A percentile compares a stretch with the other conserved stretches of the same genome.
Conservation (phyloP, 148 eudicot species). For the Vaccinium corymbosum region DNA sequence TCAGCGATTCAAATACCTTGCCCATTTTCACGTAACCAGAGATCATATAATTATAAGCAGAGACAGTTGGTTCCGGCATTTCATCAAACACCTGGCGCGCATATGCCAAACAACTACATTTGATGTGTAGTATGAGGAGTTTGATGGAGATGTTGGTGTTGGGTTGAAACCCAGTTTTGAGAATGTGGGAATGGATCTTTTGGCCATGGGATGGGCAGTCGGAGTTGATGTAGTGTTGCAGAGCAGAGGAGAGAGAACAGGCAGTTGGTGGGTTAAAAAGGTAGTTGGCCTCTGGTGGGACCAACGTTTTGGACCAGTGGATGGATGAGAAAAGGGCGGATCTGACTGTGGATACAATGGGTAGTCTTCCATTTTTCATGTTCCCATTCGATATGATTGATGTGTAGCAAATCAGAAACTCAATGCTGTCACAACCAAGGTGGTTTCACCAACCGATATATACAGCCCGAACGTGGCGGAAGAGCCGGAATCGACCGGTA, state of each 20-base stretch:
- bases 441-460: too few relatives aligned
- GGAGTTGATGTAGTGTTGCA: constrained; percentile 68
- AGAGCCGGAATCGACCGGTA: too few relatives aligned
- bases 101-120: constrained; percentile 42
- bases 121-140: constrained; percentile 57
- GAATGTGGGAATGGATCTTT: constrained; percentile 71
- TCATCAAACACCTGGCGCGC: constrained; percentile 77
- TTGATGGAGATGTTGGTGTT: constrained; percentile 65
- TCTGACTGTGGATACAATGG: constrained; percentile 23
- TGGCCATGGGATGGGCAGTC: constrained; percentile 68
- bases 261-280: constrained; percentile 27
- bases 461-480: too few relatives aligned
- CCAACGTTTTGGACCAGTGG: constrained; percentile 12
- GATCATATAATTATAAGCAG: constrained; percentile 81
- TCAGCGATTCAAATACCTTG: constrained; percentile 35
- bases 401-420: too few relatives aligned
- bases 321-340: constrained; percentile 26
- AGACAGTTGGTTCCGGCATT: constrained; percentile 54
- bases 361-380: constrained; percentile 40
- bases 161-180: constrained; percentile 61
- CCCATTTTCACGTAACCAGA: constrained; percentile 59
- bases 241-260: constrained; percentile 35
- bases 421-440: too few relatives aligned
- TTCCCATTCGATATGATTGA: constrained; percentile 16
- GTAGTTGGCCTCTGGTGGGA: constrained; percentile 13